These are phyloP conservation scores for Corchorus olitorius DNA, from an alignment of 345 rosid genomes.

Conservation along the genomic window DNA sequence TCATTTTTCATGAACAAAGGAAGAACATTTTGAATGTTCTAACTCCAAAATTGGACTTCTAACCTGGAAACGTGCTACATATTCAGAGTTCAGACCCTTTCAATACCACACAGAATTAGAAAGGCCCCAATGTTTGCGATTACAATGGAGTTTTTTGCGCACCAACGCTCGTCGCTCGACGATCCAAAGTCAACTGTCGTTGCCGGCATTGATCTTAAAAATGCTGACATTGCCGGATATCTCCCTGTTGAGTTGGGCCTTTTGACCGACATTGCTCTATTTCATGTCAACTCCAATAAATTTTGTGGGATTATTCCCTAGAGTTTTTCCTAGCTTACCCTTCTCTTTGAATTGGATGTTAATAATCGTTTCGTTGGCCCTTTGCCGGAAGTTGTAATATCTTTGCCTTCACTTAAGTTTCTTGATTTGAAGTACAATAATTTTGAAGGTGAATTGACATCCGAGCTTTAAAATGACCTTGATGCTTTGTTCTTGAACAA, in stretches of 20 bases:
- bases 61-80: slow-evolving; percentile 71
- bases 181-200: slow-evolving; percentile 56
- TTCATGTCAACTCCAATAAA: slow-evolving; percentile 73
- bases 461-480: slow-evolving; percentile 41
- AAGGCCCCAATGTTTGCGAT: slow-evolving; percentile 60
- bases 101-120: slow-evolving; percentile 73
- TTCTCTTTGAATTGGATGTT: slow-evolving; percentile 73
- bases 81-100: slow-evolving; percentile 79
- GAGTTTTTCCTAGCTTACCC: slow-evolving; percentile 43
- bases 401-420: slow-evolving; percentile 53
- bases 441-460: slow-evolving; percentile 70
- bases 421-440: slow-evolving; percentile 70
- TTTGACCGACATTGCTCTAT: slow-evolving; percentile 57
- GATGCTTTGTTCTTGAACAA: slow-evolving; percentile 78
- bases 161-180: slow-evolving; percentile 58
- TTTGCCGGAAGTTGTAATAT: slow-evolving; percentile 53
- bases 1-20: too few species aligned
- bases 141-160: slow-evolving; percentile 80
- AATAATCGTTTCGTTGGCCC: slow-evolving; percentile 74
- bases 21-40: too few species aligned
- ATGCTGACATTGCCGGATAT: slow-evolving; percentile 84
- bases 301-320: slow-evolving; percentile 79
- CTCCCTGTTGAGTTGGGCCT: slow-evolving; percentile 71
- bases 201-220: slow-evolving; percentile 70
- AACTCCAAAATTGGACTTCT: slow-evolving; percentile 73